Conservation (phyloP, 2,329 filamentous ascomycete species). For the Zopfia rhizophila region DNA sequence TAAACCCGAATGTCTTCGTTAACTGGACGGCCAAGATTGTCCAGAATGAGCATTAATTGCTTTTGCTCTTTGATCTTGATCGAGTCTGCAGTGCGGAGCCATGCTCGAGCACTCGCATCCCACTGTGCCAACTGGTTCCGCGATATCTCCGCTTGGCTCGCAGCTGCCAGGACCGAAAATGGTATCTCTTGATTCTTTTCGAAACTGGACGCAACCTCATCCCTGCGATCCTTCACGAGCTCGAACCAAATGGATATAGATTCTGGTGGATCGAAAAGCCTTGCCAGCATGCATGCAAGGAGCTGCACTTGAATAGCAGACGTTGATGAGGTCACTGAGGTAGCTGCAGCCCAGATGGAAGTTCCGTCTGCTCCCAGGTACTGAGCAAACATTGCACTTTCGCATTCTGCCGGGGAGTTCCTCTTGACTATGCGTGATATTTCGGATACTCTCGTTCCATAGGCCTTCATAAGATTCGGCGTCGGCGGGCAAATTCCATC, state of each 20-base stretch:
- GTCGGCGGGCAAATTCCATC: conserved; percentile 42
- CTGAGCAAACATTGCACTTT: conserved; percentile 23
- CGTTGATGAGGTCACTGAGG: conserved; percentile 47
- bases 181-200: too few relatives aligned
- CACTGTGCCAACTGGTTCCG: conserved; percentile 16
- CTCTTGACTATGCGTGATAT: conserved; percentile 26
- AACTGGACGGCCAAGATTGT: conserved; percentile 19
- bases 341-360: conserved; percentile 52
- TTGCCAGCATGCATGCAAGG: conserved; percentile 51
- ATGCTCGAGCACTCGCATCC: conserved; percentile 27
- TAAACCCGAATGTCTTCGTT: conserved; percentile 1
- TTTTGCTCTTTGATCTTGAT: conserved; percentile 11
- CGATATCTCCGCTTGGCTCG: too few relatives aligned
- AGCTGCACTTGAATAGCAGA: conserved; percentile 43
- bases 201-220: conserved; percentile 3
- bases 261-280: conserved; percentile 38
- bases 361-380: conserved; percentile 45
- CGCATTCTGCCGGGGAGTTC: not conserved
- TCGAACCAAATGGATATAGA: conserved; percentile 50
- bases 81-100: conserved; percentile 24
- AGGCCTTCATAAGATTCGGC: conserved; percentile 47
- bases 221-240: conserved; percentile 34
- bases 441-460: conserved; percentile 46
- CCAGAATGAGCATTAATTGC: conserved; percentile 22
- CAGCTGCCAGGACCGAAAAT: too few relatives aligned